Base-by-base conservation (phyloP, 257 asterid species). In the Parsonsia alboflavescens region DNA sequence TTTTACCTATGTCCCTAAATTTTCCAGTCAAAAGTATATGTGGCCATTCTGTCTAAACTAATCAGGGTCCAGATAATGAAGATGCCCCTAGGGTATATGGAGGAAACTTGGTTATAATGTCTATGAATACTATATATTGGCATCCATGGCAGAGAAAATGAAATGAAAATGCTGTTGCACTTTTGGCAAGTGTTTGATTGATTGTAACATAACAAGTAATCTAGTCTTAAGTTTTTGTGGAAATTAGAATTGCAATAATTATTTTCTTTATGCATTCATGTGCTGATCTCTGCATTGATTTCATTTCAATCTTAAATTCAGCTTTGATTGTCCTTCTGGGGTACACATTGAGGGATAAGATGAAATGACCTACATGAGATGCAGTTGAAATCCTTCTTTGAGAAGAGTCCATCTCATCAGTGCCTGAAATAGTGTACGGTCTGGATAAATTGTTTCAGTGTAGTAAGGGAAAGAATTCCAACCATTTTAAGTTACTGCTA, bases 341-440 rank as follows among this genome's bases (percentile, higher is more conserved):
- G 48, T 52, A 48, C 39, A 65, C 15, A 63, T 44, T 21, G 28
- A 26, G 49, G 61, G 46, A 70, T 22, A n/a, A 28, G 42, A 33
- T 41, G 45, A 71, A 63, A 41, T 33, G 68, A 48, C 76, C 80
- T 93, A 94, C 98, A 69, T 71, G 86, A 94, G 88, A 80, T 94
- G 97, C 83, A 94, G 89, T 81, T 89, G 84, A 85, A 91, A 84
- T 73, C 97, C 98, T 89, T 94, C 98, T 78, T 85, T 88, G 64
- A 94, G 95, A 78, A 93, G 86, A 78, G 97, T 89, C 91, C 91
- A 86, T 81, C 81, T 91, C 71, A 39, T 81, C 79, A 93, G 80
- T 57, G 82, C 86, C 97, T 93, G 93, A 86, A 85, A 69, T 77
- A 74, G 65, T 64, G 44, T n/a, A 67, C 70, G 75, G 66, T 80